Evolutionary conservation across 2,329 filamentous ascomycete genomes (phyloP).

Genomic region (Claviceps pazoutovae): DNA sequence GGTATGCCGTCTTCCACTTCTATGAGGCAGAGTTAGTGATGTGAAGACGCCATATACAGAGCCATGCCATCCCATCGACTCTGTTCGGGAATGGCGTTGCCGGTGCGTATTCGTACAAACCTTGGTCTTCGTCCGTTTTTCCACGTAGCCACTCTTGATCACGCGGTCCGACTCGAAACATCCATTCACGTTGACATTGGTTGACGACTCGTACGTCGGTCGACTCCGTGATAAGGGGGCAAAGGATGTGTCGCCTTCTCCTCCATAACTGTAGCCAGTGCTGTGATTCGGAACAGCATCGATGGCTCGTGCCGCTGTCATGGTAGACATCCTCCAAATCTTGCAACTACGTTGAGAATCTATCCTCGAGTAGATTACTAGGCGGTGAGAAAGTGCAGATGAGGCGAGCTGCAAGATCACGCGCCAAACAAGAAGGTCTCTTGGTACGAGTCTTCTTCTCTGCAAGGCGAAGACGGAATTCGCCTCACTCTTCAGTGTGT

Average conservation of each 20-base stretch:
- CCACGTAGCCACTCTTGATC: conserved; percentile 73
- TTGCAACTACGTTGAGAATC: neutral
- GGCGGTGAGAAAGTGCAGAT: neutral
- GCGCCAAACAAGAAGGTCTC: no score
- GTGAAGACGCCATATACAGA: neutral
- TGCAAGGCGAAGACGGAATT: neutral
- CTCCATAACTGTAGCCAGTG: neutral
- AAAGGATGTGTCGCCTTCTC: conserved; percentile 9
- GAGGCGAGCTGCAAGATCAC: neutral
- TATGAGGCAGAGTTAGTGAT: conserved; percentile 23
- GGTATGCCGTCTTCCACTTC: conserved; percentile 80
- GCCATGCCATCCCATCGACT: no score
- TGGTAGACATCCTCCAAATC: conserved; percentile 2
- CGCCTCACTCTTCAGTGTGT: neutral
- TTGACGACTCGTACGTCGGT: conserved; percentile 47
- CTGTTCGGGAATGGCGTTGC: neutral
- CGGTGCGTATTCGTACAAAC: conserved; percentile 26
- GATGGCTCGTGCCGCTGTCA: conserved; percentile 11
- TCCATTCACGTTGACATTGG: conserved; percentile 84
- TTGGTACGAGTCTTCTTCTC: no score
- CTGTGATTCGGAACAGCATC: conserved; percentile 3
- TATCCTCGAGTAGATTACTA: neutral
- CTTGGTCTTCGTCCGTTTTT: conserved; percentile 90
- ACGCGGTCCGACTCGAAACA: conserved; percentile 94
- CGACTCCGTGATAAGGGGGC: conserved; percentile 14